Evolutionary conservation across 768 basidiomycete genomes (phyloP).

Genomic region (Tephrocybe sp.): DNA sequence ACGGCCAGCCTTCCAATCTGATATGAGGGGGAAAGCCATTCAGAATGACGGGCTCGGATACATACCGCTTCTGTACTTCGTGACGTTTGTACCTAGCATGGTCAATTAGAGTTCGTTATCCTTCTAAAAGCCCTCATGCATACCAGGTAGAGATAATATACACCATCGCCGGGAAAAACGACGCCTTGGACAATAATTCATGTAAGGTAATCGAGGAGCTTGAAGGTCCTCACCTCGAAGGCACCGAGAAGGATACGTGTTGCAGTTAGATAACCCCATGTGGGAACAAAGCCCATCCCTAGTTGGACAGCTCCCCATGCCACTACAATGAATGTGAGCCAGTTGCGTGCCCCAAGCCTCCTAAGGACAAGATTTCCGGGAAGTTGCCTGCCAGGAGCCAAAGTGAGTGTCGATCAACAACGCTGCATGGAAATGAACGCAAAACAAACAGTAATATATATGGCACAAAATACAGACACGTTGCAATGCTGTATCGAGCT

Average conservation of each 20-base stretch:
- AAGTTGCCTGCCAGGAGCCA: constrained; percentile 37
- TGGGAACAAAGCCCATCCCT: constrained; percentile 44
- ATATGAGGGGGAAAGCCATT: not conserved
- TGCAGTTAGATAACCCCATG: constrained; percentile 39
- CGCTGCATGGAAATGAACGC: not conserved
- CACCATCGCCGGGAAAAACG: constrained; percentile 45
- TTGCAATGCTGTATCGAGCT: constrained; percentile 39
- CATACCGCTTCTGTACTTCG: constrained; percentile 45
- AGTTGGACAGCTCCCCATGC: constrained; percentile 46
- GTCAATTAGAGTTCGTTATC: constrained; percentile 4
- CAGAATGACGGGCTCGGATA: too few relatives aligned
- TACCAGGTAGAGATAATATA: constrained; percentile 50
- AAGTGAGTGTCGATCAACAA: constrained; percentile 2
- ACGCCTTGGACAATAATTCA: constrained; percentile 29
- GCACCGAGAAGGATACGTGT: constrained; percentile 45
- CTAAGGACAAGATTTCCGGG: constrained; percentile 46
- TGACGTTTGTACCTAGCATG: constrained; percentile 42
- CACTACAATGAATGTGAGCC: constrained; percentile 39
- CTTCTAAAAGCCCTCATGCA: not conserved
- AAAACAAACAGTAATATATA: constrained; percentile 40
- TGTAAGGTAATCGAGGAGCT: not conserved
- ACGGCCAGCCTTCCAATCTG: constrained; percentile 30
- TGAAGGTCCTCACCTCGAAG: constrained; percentile 35
- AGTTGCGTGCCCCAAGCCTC: constrained; percentile 43
- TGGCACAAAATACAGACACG: constrained; percentile 44